Base-by-base conservation (phyloP, 2,329 filamentous ascomycete genomes). In the Salinomyces thailandicus region DNA sequence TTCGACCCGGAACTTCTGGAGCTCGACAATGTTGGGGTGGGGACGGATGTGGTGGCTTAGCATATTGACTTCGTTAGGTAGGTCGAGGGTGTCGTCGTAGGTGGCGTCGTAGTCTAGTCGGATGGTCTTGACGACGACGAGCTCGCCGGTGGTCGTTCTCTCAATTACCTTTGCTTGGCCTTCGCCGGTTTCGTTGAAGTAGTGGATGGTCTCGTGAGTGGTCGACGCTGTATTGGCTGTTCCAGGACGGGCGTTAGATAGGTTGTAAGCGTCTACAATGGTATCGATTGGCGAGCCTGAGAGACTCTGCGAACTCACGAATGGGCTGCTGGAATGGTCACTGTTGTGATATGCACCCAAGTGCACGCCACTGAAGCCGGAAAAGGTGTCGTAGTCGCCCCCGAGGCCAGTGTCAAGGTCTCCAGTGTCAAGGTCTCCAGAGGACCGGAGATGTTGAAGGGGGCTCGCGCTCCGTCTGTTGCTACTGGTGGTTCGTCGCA, bases 61-160 rank as follows among this genome's bases (percentile, higher is more conserved):
- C 12, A 20, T 17, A 30, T 34, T 30, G 11, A 26, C 31, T 20
- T 38, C 36, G 12, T 13, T 12, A 8, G 36, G 31, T 13, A 14
- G 12, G 11, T n/a, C 16, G 18, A 7, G 19, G 13, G 5, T 12
- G 18, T 11, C 5, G 16, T 29, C 22, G 14, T 5, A 7, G 7
- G 5, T 12, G 17, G 4, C n/a, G 8, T 31, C 26, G 9, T 26
- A 9, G 14, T 15, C 19, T 19, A n/a, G 19, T 5, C 5, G 14
- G 17, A 19, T 26, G n/a, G 26, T 32, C 27, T 39, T 39, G 15
- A 22, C 14, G 6, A 39, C 32, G n/a, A 39, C 12, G 11, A 39
- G 13, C 16, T 35, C 16, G 13, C 13, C 26, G 9, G 22, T 31
- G 11, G 9, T 6, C 8, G 9, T 13, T 5, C 8, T 24, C 3